Evolutionary conservation across 306 rosid genomes (phyloP).

Genomic region (Glycyrrhiza uralensis): DNA sequence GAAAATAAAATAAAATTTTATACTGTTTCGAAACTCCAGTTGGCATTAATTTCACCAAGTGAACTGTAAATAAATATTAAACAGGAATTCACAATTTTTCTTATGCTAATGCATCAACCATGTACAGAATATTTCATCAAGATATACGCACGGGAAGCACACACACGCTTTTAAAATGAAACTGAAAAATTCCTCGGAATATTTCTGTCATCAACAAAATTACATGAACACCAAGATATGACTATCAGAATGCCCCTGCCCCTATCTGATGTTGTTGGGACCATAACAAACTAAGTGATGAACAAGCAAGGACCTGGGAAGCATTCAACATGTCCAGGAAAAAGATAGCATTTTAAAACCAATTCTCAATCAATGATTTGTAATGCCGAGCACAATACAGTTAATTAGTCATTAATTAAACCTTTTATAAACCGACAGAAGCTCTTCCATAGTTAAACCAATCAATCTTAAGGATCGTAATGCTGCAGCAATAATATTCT

Average conservation of each 20-base stretch:
- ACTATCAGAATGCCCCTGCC: not conserved
- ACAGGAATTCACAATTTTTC: not conserved
- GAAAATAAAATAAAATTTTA: not conserved
- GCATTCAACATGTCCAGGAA: not conserved
- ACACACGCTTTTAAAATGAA: not conserved
- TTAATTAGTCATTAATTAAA: slow-evolving; percentile 2
- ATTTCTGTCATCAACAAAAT: not conserved
- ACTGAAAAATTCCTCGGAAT: not conserved
- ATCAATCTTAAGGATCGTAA: not conserved
- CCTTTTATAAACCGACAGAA: not conserved
- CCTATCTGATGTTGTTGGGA: not conserved
- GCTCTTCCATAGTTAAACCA: not conserved
- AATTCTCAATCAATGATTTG: not conserved
- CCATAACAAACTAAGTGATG: not conserved
- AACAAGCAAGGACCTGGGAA: not conserved
- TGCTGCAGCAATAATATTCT: not conserved
- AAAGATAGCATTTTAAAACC: not conserved
- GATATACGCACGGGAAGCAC: not conserved
- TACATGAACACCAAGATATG: not conserved
- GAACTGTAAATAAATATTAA: not conserved
- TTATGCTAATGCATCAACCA: not conserved
- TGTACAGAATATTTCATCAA: not conserved
- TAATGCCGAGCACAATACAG: not conserved
- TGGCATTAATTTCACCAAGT: not conserved
- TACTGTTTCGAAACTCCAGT: not conserved